Evolutionary conservation across 495 filamentous ascomycete genomes (phyloP), one percentile per base, ranked within the genome.

Genomic region (Aspergillus haitiensis): DNA sequence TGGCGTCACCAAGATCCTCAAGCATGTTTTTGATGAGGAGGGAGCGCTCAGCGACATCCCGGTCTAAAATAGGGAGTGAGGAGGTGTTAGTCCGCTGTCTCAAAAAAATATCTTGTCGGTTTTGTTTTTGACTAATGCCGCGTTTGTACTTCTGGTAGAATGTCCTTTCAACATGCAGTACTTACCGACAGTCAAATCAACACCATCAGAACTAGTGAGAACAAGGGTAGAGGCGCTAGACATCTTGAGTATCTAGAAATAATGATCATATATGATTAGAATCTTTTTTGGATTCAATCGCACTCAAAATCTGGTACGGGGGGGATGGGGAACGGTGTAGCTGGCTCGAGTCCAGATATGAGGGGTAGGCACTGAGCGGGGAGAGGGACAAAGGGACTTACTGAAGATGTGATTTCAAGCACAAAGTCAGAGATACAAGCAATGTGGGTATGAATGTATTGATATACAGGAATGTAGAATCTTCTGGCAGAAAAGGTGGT

Each of bases 21-120:
- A 98, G 82, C 87, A 98, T 86, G 80, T 97, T 94, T 84, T 97
- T 97, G 82, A 98, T 93, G 18, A 98, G 82, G 56, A 97, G 82
- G 7, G 92, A 96, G 50, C 93, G 90, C 78, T 97, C 92, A 49
- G 91, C 92, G 52, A 97, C 88, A 32, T 83, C 78, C 61, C 91
- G 90, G 54, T 95, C 93, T 91, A 64, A 63, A 52, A 42, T 10
- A 6, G 39, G 57, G 34, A 6, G 55, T 32, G 13, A 48, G 11
- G 35, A 16, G 44, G 21, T 31, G 58, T 68, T 59, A 61, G 52
- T 40, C 8, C 12, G 40, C 36, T 33, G 11, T 45, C 44, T 13
- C 18, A 34, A 18, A 35, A 21, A 45, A 39, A 55, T 42, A 52
- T 27, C 21, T 27, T 27, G 21, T 27, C 21, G 21, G 3, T 27